These are phyloP conservation scores for Kingdonia uniflora DNA, from an alignment of 164 flowering plant species.

Conservation along the genomic window DNA sequence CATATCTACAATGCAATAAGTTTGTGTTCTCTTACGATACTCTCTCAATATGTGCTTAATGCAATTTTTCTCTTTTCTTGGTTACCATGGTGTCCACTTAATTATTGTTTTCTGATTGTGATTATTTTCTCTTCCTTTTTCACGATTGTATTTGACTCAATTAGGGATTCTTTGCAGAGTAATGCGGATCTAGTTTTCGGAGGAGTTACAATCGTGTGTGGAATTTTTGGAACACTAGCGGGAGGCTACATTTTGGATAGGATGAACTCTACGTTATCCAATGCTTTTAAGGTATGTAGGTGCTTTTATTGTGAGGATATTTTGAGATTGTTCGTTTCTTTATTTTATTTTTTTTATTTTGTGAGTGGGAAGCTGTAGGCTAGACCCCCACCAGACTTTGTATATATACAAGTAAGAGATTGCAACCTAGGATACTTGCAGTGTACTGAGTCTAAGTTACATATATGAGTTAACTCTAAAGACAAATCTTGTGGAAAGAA, in stretches of 20 bases:
- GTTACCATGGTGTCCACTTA: no score
- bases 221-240: slow-evolving; percentile 72
- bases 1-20: background rate
- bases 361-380: background rate
- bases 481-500: no score
- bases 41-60: no score
- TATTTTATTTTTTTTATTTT: background rate
- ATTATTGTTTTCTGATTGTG: no score
- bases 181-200: slow-evolving; percentile 83
- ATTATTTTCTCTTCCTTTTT: background rate
- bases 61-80: no score
- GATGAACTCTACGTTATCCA: slow-evolving; percentile 53
- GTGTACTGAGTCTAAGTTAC: no score
- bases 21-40: background rate
- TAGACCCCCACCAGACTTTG: no score
- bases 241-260: slow-evolving; percentile 72
- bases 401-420: no score
- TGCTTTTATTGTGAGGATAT: no score
- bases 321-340: background rate
- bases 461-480: no score
- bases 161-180: slow-evolving; percentile 28
- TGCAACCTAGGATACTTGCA: no score
- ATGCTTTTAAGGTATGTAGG: slow-evolving; percentile 73
- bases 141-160: slow-evolving; percentile 3
- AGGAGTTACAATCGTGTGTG: slow-evolving; percentile 71